These are phyloP conservation scores for Dendrocalamus sinicus DNA, from an alignment of 176 grass and related monocot genomes.

Conservation along the genomic window DNA sequence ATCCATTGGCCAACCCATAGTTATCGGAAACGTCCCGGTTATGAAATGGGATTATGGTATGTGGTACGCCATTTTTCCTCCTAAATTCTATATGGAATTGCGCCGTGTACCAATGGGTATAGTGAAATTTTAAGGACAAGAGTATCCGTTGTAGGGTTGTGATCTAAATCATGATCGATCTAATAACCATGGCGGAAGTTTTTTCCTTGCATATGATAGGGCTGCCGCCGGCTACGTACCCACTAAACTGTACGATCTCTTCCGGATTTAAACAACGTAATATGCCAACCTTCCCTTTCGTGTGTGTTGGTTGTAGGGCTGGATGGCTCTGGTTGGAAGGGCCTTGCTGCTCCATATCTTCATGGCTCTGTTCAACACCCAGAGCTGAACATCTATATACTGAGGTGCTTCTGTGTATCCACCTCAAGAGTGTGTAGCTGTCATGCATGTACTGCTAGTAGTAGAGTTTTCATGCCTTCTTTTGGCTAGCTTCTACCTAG, in stretches of 20 bases:
- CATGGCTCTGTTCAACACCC: background rate
- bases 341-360: conserved; percentile 6
- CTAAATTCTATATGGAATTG: too few species aligned
- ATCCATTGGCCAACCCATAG: background rate
- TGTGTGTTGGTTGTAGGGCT: background rate
- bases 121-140: too few species aligned
- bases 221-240: background rate
- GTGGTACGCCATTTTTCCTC: too few species aligned
- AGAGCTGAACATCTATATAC: background rate
- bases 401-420: too few species aligned
- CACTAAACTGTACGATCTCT: background rate
- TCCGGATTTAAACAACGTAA: conserved; percentile 26
- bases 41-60: too few species aligned
- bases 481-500: background rate
- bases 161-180: too few species aligned
- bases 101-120: too few species aligned
- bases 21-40: too few species aligned
- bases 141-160: too few species aligned
- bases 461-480: conserved; percentile 30
- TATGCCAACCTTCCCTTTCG: conserved; percentile 22
- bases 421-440: background rate
- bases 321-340: background rate
- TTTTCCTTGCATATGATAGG: background rate
- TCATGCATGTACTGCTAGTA: background rate
- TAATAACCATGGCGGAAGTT: background rate